Evolutionary conservation across 495 filamentous ascomycete species (phyloP).

Genomic region (Hypoxylon fragiforme): DNA sequence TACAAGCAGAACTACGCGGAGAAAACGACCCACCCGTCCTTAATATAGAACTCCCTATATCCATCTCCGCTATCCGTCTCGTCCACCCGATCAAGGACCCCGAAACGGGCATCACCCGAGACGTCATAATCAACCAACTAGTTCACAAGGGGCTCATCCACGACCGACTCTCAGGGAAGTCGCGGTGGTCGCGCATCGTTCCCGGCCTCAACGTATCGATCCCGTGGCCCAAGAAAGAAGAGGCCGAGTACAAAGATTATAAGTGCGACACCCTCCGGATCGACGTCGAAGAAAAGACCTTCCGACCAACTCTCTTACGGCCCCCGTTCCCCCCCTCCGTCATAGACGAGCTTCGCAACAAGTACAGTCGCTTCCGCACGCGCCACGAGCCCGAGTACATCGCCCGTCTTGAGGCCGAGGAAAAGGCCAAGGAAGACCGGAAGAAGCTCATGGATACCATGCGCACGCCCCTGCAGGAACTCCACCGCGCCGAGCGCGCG

Average conservation of each 20-base stretch:
- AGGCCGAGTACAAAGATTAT: slow-evolving; percentile 55
- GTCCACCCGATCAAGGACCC: slow-evolving; percentile 73
- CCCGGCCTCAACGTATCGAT: slow-evolving; percentile 66
- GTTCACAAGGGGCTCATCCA: slow-evolving; percentile 45
- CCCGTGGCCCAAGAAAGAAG: slow-evolving; percentile 67
- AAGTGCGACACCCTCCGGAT: slow-evolving; percentile 71
- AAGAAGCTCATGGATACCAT: slow-evolving; percentile 56
- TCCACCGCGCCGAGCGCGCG: slow-evolving; percentile 48
- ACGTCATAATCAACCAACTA: slow-evolving; percentile 76
- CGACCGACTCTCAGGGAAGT: slow-evolving; percentile 50
- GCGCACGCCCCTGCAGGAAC: slow-evolving; percentile 58
- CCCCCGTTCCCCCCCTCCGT: slow-evolving; percentile 79
- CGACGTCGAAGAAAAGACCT: slow-evolving; percentile 75
- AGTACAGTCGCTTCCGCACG: slow-evolving; percentile 80
- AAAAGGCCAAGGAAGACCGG: slow-evolving; percentile 59
- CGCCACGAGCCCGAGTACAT: slow-evolving; percentile 74
- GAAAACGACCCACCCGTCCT: neutral
- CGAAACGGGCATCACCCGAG: slow-evolving; percentile 60
- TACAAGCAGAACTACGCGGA: neutral
- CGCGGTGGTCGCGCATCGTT: slow-evolving; percentile 55
- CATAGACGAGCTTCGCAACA: slow-evolving; percentile 86
- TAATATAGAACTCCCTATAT: slow-evolving; percentile 51
- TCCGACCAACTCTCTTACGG: slow-evolving; percentile 69
- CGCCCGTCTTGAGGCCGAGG: slow-evolving; percentile 63
- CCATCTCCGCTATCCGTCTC: slow-evolving; percentile 74